Percentiles rank a stretch among this genome's conserved stretches.
These are phyloP conservation scores for Lepidium didymum DNA, from an alignment of 345 rosid species.

Conservation along the genomic window DNA sequence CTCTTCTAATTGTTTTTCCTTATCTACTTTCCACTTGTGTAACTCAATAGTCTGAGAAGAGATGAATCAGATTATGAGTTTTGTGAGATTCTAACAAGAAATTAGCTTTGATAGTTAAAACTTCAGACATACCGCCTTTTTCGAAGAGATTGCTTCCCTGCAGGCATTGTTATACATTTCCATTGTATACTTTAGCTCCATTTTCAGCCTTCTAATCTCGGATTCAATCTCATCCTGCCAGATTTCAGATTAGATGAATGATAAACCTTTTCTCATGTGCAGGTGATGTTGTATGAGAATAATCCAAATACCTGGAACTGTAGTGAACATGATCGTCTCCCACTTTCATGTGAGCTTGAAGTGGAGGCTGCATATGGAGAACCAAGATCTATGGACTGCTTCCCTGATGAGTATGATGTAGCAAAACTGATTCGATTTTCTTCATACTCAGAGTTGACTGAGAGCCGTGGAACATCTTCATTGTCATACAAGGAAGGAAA, in stretches of 20 bases:
- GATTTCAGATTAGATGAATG: not conserved
- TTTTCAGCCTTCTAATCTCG: slow-evolving; percentile 71
- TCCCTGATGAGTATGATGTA: slow-evolving; percentile 34
- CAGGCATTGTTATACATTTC: slow-evolving; percentile 69
- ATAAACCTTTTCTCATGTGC: not conserved
- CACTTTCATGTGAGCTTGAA: slow-evolving; percentile 34
- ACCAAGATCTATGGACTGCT: slow-evolving; percentile 35
- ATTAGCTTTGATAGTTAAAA: not conserved
- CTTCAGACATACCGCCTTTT: slow-evolving; percentile 38
- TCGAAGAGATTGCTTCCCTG: slow-evolving; percentile 70
- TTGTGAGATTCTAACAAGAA: not conserved
- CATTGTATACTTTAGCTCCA: slow-evolving; percentile 69
- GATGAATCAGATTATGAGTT: not conserved
- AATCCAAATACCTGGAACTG: slow-evolving; percentile 30
- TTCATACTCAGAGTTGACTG: slow-evolving; percentile 46
- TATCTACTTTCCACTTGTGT: slow-evolving; percentile 49
- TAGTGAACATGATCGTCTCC: slow-evolving; percentile 38
- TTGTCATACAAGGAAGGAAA: slow-evolving; percentile 36
- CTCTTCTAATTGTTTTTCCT: slow-evolving; percentile 43
- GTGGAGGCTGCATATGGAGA: slow-evolving; percentile 38
- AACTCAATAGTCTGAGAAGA: slow-evolving; percentile 48
- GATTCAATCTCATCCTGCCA: slow-evolving; percentile 72
- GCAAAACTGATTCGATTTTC: slow-evolving; percentile 36
- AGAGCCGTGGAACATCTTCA: slow-evolving; percentile 31
- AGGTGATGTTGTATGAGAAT: not conserved